Conservation (phyloP, 164 flowering plant species). For the Saururus chinensis region DNA sequence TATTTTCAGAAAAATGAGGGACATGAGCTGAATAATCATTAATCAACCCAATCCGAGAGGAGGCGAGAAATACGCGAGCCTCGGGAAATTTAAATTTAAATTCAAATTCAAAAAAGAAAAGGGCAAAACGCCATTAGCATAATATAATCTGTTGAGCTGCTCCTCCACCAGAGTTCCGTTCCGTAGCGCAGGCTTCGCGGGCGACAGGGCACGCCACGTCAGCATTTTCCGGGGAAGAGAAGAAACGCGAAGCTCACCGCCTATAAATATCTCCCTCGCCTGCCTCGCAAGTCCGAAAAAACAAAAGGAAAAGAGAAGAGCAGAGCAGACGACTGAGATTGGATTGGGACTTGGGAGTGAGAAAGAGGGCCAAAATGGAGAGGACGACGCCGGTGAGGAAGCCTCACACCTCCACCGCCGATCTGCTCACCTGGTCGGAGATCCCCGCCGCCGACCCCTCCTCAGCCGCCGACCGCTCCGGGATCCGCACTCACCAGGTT, state of each 20-base stretch:
- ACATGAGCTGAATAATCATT: too few species aligned
- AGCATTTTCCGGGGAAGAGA: conserved; percentile 5
- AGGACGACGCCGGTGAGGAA: conserved; percentile 75
- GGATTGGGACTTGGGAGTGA: conserved; percentile 2
- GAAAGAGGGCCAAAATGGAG: conserved; percentile 34
- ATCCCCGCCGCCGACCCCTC: conserved; percentile 37
- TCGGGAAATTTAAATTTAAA: too few species aligned
- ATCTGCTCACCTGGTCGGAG: conserved; percentile 93
- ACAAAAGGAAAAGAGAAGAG: background rate
- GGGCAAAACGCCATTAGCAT: too few species aligned
- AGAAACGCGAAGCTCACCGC: conserved; percentile 9
- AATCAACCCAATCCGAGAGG: too few species aligned
- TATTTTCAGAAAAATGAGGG: too few species aligned
- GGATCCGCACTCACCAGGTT: conserved; percentile 60
- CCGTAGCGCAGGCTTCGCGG: background rate
- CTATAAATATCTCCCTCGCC: conserved; percentile 15
- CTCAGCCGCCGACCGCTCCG: conserved; percentile 13
- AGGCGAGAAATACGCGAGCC: too few species aligned
- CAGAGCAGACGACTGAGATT: background rate
- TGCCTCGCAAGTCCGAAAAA: too few species aligned
- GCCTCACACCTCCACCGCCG: conserved; percentile 89
- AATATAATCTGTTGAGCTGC: too few species aligned
- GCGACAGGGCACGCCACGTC: conserved; percentile 6
- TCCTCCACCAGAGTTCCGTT: too few species aligned
- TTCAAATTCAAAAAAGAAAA: too few species aligned